Conservation (phyloP, 2,329 filamentous ascomycete species). For the Pezicula carpinea region DNA sequence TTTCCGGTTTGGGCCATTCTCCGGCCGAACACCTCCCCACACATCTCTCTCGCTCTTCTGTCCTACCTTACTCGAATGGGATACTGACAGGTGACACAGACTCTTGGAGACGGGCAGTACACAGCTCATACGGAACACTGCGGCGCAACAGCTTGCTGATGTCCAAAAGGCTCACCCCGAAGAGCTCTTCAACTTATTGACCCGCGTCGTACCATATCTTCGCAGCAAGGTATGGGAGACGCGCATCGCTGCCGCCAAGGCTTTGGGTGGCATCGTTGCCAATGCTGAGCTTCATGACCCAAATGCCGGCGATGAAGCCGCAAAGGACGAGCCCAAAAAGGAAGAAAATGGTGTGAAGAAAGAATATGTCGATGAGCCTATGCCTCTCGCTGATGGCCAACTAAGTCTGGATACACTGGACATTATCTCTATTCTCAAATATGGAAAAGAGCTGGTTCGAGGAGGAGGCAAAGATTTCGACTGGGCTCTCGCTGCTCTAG, state of each 20-base stretch:
- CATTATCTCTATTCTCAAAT: slow-evolving; percentile 72
- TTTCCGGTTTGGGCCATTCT: background rate
- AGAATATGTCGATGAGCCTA: slow-evolving; percentile 52
- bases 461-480: slow-evolving; percentile 80
- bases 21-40: background rate
- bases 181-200: slow-evolving; percentile 92
- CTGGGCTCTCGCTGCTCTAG: slow-evolving; percentile 75
- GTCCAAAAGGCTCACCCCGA: slow-evolving; percentile 98
- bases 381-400: slow-evolving; percentile 43
- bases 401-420: slow-evolving; percentile 73
- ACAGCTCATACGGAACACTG: slow-evolving; percentile 90
- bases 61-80: slow-evolving; percentile 27
- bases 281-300: slow-evolving; percentile 87
- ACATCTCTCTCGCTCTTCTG: background rate
- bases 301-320: slow-evolving; percentile 63
- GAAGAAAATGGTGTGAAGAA: slow-evolving; percentile 48
- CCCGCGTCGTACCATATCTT: slow-evolving; percentile 90
- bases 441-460: slow-evolving; percentile 78
- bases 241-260: slow-evolving; percentile 85
- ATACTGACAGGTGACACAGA: slow-evolving; percentile 40
- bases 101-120: slow-evolving; percentile 97
- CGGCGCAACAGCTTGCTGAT: slow-evolving; percentile 92
- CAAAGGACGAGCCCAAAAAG: slow-evolving; percentile 38
- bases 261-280: slow-evolving; percentile 88
- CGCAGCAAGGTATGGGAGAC: slow-evolving; percentile 97